phyloP scores from a whole-genome alignment of 129 eudicot genomes.

The Lonicera japonica region DNA sequence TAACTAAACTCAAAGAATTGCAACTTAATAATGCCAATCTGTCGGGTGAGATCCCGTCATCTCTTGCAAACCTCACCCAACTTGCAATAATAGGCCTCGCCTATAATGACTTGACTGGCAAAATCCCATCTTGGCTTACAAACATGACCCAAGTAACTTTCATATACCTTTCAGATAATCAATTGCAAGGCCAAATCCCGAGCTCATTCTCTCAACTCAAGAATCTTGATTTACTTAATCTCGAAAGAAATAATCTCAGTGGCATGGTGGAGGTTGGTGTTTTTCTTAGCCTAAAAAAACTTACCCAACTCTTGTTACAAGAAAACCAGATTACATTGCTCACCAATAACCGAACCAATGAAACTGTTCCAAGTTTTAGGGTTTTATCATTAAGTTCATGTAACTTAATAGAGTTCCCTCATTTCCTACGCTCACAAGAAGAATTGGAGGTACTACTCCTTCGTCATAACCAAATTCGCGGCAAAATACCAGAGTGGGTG shows the following conservation, averaged over 20 bases:
- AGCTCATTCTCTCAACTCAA: too few species aligned
- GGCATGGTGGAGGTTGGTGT: too few species aligned
- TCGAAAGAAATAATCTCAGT: too few species aligned
- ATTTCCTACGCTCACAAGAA: neutral
- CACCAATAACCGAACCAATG: slow-evolving; percentile 4
- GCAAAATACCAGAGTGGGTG: too few species aligned
- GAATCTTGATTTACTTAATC: too few species aligned
- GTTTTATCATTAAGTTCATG: neutral
- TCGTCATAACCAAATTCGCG: neutral
- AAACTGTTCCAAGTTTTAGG: neutral
- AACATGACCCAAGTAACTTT: too few species aligned
- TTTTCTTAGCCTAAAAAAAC: too few species aligned
- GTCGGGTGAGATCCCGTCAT: slow-evolving; percentile 8
- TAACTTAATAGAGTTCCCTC: neutral
- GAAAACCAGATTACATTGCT: slow-evolving; percentile 2
- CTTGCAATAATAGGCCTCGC: neutral
- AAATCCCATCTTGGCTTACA: slow-evolving; percentile 20
- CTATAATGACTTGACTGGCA: neutral
- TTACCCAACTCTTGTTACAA: neutral
- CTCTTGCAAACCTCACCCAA: slow-evolving; percentile 29
- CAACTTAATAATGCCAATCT: neutral
- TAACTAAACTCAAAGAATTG: slow-evolving; percentile 4
- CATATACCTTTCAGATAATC: too few species aligned
- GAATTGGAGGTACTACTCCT: neutral
- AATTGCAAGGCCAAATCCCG: too few species aligned